Conservation (phyloP, 768 basidiomycete species). For the Cystobasidium ongulense region DNA sequence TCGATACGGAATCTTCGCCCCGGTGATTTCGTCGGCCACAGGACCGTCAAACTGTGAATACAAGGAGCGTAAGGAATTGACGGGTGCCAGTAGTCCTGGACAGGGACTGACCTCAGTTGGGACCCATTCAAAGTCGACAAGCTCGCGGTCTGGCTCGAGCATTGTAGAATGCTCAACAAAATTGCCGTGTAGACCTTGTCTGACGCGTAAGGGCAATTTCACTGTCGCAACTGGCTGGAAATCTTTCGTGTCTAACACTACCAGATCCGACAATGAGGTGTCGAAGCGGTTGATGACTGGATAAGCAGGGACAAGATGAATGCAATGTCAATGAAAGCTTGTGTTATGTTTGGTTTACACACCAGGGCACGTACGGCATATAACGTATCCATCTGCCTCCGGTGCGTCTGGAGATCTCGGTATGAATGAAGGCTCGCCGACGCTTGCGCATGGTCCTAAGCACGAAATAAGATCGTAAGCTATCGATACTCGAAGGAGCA, state of each 20-base stretch:
- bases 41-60: neutral
- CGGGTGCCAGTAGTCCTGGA: neutral
- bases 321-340: too few relatives aligned
- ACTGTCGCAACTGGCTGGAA: slow-evolving; percentile 18
- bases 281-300: slow-evolving; percentile 7
- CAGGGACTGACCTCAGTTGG: neutral
- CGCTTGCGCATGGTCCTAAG: slow-evolving; percentile 20
- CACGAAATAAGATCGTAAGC: neutral
- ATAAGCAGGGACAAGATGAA: too few relatives aligned
- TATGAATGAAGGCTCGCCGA: slow-evolving; percentile 23
- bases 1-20: slow-evolving; percentile 1
- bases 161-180: neutral
- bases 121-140: slow-evolving; percentile 15
- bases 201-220: slow-evolving; percentile 15
- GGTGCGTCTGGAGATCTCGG: slow-evolving; percentile 22
- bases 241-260: slow-evolving; percentile 20
- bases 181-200: slow-evolving; percentile 17
- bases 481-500: neutral
- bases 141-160: slow-evolving; percentile 10
- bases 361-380: slow-evolving; percentile 11
- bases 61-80: neutral
- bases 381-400: slow-evolving; percentile 29
- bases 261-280: neutral
- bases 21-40: slow-evolving; percentile 6
- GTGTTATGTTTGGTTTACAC: neutral